phyloP scores from a whole-genome alignment of 2,329 filamentous ascomycete species.

The Colletotrichum liriopes region DNA sequence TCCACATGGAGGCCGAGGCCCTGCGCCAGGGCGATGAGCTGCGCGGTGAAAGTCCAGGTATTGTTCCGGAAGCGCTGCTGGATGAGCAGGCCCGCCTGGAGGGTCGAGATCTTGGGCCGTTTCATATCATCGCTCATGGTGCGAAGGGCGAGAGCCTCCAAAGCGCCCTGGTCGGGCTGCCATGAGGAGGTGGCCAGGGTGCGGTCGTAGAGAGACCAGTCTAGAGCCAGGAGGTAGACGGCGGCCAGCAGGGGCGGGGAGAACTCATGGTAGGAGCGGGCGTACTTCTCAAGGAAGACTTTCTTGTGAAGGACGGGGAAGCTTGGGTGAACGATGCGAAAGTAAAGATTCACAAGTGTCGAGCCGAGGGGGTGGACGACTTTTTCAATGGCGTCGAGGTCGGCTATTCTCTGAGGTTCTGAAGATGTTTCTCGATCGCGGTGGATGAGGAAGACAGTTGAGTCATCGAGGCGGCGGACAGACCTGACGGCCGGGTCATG shows the following conservation, averaged over 20 bases:
- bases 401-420: conserved; percentile 58
- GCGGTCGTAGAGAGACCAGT: conserved; percentile 73
- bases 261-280: conserved; percentile 70
- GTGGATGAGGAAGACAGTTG: conserved; percentile 55
- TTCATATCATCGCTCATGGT: conserved; percentile 65
- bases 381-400: conserved; percentile 69
- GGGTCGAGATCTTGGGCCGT: conserved; percentile 68
- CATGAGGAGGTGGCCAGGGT: conserved; percentile 57
- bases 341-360: conserved; percentile 77
- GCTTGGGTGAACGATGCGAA: conserved; percentile 72
- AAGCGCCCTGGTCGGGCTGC: conserved; percentile 50
- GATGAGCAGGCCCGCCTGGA: conserved; percentile 69
- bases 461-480: conserved; percentile 53
- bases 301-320: conserved; percentile 74
- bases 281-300: conserved; percentile 75
- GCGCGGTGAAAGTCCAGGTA: conserved; percentile 65
- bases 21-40: conserved; percentile 71
- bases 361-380: conserved; percentile 75
- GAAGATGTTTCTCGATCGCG: conserved; percentile 54
- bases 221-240: conserved; percentile 74
- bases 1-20: conserved; percentile 74
- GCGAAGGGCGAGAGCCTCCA: conserved; percentile 58
- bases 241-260: conserved; percentile 72
- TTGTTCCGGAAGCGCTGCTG: conserved; percentile 65
- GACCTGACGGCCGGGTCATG: conserved; percentile 55